Evolutionary conservation across 1,284 basidiomycete genomes (phyloP).

Genomic region (Grifola frondosa): DNA sequence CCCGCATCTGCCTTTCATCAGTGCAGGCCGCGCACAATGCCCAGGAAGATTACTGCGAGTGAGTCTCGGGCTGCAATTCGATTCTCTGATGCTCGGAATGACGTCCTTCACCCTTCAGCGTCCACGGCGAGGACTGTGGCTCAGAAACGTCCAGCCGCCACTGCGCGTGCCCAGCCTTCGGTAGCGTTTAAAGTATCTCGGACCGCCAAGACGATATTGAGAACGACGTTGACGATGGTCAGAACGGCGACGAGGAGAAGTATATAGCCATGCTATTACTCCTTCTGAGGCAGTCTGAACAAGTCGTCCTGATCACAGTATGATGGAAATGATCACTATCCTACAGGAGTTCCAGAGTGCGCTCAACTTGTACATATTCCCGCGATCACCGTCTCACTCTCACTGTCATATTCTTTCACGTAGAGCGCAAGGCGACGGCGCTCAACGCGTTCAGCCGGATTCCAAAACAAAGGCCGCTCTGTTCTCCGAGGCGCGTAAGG

Average conservation of each 20-base stretch:
- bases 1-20: no score
- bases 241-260: constrained; percentile 28
- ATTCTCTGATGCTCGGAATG: no score
- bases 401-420: not conserved
- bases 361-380: not conserved
- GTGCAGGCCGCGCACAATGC: no score
- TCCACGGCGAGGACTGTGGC: no score
- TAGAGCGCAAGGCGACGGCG: constrained; percentile 33
- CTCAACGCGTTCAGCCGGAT: constrained; percentile 26
- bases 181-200: not conserved
- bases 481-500: constrained; percentile 27
- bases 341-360: constrained; percentile 34
- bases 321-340: constrained; percentile 33
- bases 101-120: no score
- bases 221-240: constrained; percentile 12
- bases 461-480: constrained; percentile 31
- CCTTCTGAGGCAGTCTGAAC: no score
- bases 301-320: constrained; percentile 14
- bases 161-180: not conserved
- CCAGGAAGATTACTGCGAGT: no score
- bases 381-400: not conserved
- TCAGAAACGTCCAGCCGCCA: no score
- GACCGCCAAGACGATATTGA: constrained; percentile 11
- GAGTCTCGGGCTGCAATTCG: no score
- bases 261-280: no score